Evolutionary conservation across 345 rosid genomes (phyloP).

Genomic region (Pugionium cornutum): DNA sequence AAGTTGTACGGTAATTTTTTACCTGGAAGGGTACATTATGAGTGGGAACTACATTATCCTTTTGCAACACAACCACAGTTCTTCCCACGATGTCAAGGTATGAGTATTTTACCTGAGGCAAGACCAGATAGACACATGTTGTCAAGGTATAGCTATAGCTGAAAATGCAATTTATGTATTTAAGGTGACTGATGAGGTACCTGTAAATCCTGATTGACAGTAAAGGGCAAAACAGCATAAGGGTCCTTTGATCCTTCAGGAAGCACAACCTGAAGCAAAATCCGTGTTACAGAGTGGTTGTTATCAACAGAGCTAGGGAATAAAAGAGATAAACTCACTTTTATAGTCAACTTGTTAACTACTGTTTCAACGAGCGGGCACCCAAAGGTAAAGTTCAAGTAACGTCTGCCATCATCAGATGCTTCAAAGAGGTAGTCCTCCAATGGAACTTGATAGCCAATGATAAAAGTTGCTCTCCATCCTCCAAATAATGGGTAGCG

Average conservation of each 20-base stretch:
- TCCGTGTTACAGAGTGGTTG: not conserved
- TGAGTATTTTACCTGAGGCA: slow-evolving; percentile 77
- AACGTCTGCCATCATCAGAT: slow-evolving; percentile 72
- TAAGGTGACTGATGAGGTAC: slow-evolving; percentile 42
- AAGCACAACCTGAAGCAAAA: slow-evolving; percentile 75
- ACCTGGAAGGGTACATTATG: slow-evolving; percentile 92
- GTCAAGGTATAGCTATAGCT: not conserved
- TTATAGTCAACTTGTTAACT: slow-evolving; percentile 84
- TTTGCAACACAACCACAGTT: slow-evolving; percentile 89
- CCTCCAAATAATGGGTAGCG: slow-evolving; percentile 98
- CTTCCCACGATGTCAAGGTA: slow-evolving; percentile 98
- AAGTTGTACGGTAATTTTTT: slow-evolving; percentile 1
- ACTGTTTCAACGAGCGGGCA: slow-evolving; percentile 84
- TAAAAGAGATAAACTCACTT: slow-evolving; percentile 54
- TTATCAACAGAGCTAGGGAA: not conserved
- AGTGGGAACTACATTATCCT: slow-evolving; percentile 78
- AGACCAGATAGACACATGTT: slow-evolving; percentile 1
- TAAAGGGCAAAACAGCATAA: slow-evolving; percentile 74
- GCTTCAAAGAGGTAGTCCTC: slow-evolving; percentile 91
- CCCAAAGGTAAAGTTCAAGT: slow-evolving; percentile 93
- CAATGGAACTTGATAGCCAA: slow-evolving; percentile 89
- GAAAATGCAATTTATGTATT: not conserved
- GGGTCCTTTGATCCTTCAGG: slow-evolving; percentile 97
- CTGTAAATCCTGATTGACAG: slow-evolving; percentile 76
- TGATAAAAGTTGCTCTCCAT: slow-evolving; percentile 92